Percentiles rank a stretch among this genome's conserved stretches.
These are phyloP conservation scores for Otatea glauca DNA, from an alignment of 176 grass and related monocot species.

Conservation along the genomic window DNA sequence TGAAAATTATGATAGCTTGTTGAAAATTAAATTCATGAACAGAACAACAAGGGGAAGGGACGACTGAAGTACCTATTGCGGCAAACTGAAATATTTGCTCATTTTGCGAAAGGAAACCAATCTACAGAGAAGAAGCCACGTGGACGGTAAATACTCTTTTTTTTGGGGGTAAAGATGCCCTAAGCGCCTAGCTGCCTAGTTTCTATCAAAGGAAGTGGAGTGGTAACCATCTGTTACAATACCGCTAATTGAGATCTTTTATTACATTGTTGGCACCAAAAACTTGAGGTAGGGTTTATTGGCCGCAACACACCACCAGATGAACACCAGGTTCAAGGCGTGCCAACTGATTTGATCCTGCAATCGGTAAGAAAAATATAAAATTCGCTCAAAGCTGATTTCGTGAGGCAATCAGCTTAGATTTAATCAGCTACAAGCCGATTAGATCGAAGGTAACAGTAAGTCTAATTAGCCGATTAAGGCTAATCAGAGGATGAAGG, in stretches of 20 bases:
- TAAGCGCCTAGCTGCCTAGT: not conserved
- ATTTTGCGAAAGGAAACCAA: constrained; percentile 79
- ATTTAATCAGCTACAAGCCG: too few species aligned
- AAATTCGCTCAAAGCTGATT: too few species aligned
- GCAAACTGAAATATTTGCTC: constrained; percentile 86
- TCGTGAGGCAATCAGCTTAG: too few species aligned
- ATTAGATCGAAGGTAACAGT: too few species aligned
- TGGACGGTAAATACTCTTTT: constrained; percentile 52
- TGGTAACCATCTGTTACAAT: constrained; percentile 13
- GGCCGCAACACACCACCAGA: too few species aligned
- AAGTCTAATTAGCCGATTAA: too few species aligned
- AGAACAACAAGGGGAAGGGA: constrained; percentile 80
- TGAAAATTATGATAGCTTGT: constrained; percentile 24
- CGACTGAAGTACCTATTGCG: constrained; percentile 71
- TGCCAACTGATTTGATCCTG: too few species aligned
- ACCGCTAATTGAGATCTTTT: not conserved
- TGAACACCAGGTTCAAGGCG: too few species aligned
- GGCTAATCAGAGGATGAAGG: too few species aligned
- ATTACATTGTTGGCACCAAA: too few species aligned
- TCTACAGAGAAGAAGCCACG: constrained; percentile 59
- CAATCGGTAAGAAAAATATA: too few species aligned
- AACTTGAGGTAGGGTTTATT: too few species aligned
- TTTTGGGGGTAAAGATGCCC: not conserved
- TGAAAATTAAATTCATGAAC: constrained; percentile 31
- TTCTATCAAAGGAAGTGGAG: constrained; percentile 7